Base-by-base conservation (phyloP, 768 basidiomycete species). In the Rhodotorula sphaerocarpa region DNA sequence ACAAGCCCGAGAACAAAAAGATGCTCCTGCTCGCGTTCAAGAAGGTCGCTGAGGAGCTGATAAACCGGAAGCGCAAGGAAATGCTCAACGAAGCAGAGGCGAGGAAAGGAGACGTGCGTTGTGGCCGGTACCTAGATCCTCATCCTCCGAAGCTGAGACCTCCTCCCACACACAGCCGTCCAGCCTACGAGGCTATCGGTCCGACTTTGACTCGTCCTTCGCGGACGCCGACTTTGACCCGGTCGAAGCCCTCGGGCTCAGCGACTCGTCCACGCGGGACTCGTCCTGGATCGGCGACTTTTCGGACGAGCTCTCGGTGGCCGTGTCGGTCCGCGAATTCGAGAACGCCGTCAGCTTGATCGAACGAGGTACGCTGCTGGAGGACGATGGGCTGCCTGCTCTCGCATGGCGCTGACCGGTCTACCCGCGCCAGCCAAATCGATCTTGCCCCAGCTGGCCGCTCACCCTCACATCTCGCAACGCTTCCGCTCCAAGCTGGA, bases 241-340 rank as follows among this genome's bases (percentile, higher is more conserved):
- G 3, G 56, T 55, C 18, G 34, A 55, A 6, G 54, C 56, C 14
- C 60, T 73, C 31, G 63, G 63, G 5, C 58, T 69, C 31, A 55
- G 78, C 61, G 86, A 86, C 73, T 85, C 86, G 63, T 86, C 87
- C 72, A 80, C 81, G 0, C 81, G 83, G 52, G 90, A 95, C 74
- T 78, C 84, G 2, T 82, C 85, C n/a, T 95, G 86, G 83, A 82
- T 87, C 16, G 84, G 86, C 48, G 91, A 96, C 57, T 93, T 88
- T 79, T 84, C 87, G 7, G 95, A 99, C 71, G 84, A 92, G 47
- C 76, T 96, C 28, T 88, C 88, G 0, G 90, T 97, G 7, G 84
- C 90, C 1, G 91, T 96, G 60, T 87, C 92, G 2, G 77, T 91
- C 50, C 82, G 88, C 53, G 83, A 88, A 66, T 97, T 92, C 88